phyloP scores from a whole-genome alignment of 306 rosid genomes.

The Acacia melanoxylon region DNA sequence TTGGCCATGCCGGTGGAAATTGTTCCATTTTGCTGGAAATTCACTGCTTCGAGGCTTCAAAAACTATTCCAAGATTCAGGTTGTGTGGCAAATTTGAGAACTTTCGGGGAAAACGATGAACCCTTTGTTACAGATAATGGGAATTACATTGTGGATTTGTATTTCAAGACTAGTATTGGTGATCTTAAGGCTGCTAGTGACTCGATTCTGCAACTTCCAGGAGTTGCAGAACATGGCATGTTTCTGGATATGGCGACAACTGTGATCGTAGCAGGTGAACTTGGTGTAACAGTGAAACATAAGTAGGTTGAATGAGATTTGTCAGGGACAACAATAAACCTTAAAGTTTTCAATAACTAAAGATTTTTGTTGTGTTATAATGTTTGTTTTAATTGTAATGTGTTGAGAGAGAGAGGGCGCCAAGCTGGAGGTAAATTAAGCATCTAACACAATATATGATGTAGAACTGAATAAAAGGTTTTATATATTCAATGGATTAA shows the following conservation, averaged over 20 bases:
- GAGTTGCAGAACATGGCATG: slow-evolving; percentile 96
- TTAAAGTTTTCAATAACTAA: background rate
- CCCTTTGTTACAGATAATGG: slow-evolving; percentile 80
- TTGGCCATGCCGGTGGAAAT: slow-evolving; percentile 89
- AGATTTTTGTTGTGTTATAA: background rate
- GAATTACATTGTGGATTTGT: slow-evolving; percentile 74
- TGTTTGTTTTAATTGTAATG: background rate
- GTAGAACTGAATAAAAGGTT: slow-evolving; percentile 23
- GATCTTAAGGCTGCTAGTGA: slow-evolving; percentile 81
- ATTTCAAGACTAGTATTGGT: slow-evolving; percentile 64
- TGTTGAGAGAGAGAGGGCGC: background rate
- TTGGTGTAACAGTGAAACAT: slow-evolving; percentile 65
- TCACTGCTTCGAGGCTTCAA: slow-evolving; percentile 55
- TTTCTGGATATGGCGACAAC: slow-evolving; percentile 86
- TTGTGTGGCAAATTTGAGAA: slow-evolving; percentile 68
- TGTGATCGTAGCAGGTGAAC: slow-evolving; percentile 82
- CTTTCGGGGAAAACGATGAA: slow-evolving; percentile 39
- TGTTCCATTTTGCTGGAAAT: slow-evolving; percentile 79
- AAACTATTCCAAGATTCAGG: slow-evolving; percentile 54
- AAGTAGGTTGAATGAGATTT: slow-evolving; percentile 18
- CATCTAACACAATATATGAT: slow-evolving; percentile 5
- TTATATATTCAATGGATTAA: background rate
- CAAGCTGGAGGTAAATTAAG: background rate
- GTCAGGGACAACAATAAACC: background rate
- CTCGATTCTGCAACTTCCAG: slow-evolving; percentile 65